A percentile compares a stretch with the other conserved stretches of the same genome.
phyloP scores from a whole-genome alignment of 148 eudicot genomes.

The Drosera capensis region DNA sequence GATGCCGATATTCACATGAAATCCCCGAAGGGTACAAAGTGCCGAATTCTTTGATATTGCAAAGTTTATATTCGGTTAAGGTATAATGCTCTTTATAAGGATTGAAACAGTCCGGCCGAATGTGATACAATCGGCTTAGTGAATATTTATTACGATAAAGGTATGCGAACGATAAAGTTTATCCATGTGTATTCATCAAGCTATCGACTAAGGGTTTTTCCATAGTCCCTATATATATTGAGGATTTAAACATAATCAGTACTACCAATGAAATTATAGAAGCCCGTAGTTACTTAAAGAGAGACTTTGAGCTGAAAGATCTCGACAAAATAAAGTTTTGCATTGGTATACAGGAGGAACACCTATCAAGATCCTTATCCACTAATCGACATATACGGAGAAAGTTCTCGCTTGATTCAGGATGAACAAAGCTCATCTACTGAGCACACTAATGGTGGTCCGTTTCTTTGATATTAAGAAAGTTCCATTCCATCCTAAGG shows the following conservation, averaged over 20 bases:
- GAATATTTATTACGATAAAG: background rate
- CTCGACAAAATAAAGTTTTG: too few relatives aligned
- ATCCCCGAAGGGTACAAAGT: background rate
- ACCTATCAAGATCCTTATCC: too few relatives aligned
- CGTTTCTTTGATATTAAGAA: too few relatives aligned
- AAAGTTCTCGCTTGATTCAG: too few relatives aligned
- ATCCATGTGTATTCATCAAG: constrained; percentile 1
- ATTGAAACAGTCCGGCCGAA: background rate
- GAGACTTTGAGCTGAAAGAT: too few relatives aligned
- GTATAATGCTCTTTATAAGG: background rate
- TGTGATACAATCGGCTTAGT: background rate
- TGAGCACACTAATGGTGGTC: too few relatives aligned
- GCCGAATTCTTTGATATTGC: background rate
- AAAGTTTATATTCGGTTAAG: background rate
- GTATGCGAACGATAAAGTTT: background rate
- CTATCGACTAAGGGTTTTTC: background rate
- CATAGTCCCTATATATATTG: background rate
- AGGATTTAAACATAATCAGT: background rate
- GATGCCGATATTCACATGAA: background rate
- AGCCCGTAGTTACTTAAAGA: too few relatives aligned
- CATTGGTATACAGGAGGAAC: too few relatives aligned
- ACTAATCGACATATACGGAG: too few relatives aligned
- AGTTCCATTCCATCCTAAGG: too few relatives aligned
- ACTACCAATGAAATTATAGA: too few relatives aligned
- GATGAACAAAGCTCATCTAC: too few relatives aligned